Conservation (phyloP, 176 grass and related monocot genomes). For the Typha latifolia region DNA sequence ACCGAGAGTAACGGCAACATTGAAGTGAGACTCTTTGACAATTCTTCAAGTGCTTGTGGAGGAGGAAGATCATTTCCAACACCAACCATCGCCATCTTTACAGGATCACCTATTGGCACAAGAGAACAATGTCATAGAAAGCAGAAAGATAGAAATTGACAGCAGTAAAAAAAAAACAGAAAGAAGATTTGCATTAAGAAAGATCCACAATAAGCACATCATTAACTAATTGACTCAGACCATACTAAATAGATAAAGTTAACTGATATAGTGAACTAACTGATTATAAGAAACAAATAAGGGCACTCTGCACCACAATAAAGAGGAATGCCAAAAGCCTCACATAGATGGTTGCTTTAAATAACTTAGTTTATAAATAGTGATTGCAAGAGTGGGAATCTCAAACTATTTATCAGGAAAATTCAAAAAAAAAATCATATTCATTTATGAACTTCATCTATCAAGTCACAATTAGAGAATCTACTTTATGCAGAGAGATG, state of each 20-base stretch:
- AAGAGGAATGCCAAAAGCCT: no score
- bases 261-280: no score
- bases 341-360: no score
- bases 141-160: neutral
- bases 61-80: conserved; percentile 53
- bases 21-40: conserved; percentile 65
- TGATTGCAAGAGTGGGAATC: no score
- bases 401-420: neutral
- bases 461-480: neutral
- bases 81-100: conserved; percentile 82
- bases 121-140: neutral
- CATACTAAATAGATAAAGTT: no score
- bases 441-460: neutral
- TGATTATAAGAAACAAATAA: no score
- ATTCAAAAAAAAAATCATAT: neutral
- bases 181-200: neutral
- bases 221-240: no score
- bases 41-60: conserved; percentile 49
- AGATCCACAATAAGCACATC: no score
- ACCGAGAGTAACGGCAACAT: conserved; percentile 86
- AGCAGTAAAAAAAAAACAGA: neutral
- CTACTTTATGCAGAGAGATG: neutral
- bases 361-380: no score
- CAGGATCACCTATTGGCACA: conserved; percentile 44
- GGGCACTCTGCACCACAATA: no score